Conservation (phyloP, 2,329 filamentous ascomycete species). For the Cylindrodendrum hubeiense region DNA sequence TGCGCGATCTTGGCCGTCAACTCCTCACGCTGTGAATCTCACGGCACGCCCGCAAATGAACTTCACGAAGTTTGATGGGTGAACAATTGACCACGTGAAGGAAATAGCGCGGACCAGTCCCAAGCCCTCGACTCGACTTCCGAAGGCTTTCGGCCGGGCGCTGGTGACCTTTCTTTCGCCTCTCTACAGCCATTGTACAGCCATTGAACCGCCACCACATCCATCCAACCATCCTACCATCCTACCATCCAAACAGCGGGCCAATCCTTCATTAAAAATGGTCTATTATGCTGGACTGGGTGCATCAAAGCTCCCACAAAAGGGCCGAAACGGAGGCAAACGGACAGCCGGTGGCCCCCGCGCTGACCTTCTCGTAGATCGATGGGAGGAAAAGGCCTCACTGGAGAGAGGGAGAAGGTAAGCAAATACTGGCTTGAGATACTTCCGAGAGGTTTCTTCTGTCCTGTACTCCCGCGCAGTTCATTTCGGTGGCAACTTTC, state of each 20-base stretch:
- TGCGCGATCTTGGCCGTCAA: neutral
- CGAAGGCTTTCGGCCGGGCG: neutral
- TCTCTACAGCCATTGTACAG: neutral
- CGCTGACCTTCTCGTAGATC: neutral
- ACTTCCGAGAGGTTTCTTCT: neutral
- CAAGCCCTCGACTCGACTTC: neutral
- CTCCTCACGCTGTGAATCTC: neutral
- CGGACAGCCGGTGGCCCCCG: neutral
- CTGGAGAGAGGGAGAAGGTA: neutral
- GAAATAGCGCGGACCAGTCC: neutral
- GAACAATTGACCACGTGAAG: neutral
- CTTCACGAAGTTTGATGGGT: neutral
- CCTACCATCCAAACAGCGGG: neutral
- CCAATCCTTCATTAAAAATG: neutral
- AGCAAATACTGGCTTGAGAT: neutral
- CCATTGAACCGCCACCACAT: no score
- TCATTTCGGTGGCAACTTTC: constrained; percentile 17
- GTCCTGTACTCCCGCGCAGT: neutral
- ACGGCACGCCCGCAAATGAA: neutral
- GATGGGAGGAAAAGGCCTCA: constrained; percentile 7
- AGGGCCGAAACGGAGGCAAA: constrained; percentile 17
- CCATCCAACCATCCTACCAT: neutral
- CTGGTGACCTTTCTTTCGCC: neutral
- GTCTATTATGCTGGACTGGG: neutral
- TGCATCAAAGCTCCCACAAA: constrained; percentile 6